Evolutionary conservation across 1,284 basidiomycete species (phyloP).

Genomic region (Papiliotrema flavescens): DNA sequence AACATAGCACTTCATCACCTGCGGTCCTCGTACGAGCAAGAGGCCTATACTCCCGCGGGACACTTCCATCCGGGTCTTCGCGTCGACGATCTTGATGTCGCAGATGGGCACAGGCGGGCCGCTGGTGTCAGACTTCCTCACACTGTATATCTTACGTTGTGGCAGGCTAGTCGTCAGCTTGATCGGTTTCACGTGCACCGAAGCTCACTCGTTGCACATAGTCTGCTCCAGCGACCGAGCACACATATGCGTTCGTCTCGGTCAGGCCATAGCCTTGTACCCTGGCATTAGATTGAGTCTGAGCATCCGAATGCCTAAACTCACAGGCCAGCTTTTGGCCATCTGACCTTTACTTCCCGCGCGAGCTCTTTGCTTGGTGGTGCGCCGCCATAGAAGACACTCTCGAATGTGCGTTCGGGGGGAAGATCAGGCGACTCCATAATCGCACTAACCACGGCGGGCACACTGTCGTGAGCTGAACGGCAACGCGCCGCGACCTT

Average conservation of each 20-base stretch:
- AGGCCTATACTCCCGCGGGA: slow-evolving; percentile 25
- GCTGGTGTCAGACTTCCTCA: slow-evolving; percentile 8
- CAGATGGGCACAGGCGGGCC: slow-evolving; percentile 35
- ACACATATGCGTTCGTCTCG: slow-evolving; percentile 41
- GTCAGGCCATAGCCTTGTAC: slow-evolving; percentile 45
- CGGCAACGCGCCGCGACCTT: not conserved
- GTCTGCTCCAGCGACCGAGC: slow-evolving; percentile 35
- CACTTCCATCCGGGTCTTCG: slow-evolving; percentile 19
- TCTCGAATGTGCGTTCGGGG: slow-evolving; percentile 25
- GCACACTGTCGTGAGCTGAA: slow-evolving; percentile 26
- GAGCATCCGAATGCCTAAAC: not conserved
- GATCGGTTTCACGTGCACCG: not conserved
- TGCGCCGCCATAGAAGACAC: slow-evolving; percentile 43
- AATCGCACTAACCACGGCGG: slow-evolving; percentile 36
- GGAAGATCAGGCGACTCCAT: slow-evolving; percentile 33
- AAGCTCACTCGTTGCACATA: slow-evolving; percentile 32
- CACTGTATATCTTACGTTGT: slow-evolving; percentile 22
- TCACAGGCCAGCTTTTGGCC: slow-evolving; percentile 33
- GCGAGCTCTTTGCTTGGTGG: slow-evolving; percentile 37
- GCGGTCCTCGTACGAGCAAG: slow-evolving; percentile 35
- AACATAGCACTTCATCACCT: slow-evolving; percentile 43
- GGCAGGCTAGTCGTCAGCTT: slow-evolving; percentile 18
- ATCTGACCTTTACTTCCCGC: slow-evolving; percentile 28
- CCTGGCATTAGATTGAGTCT: slow-evolving; percentile 12
- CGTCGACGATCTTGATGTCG: slow-evolving; percentile 36